phyloP scores from a whole-genome alignment of 352 stramenopile genomes.

The Phytophthora pisi region DNA sequence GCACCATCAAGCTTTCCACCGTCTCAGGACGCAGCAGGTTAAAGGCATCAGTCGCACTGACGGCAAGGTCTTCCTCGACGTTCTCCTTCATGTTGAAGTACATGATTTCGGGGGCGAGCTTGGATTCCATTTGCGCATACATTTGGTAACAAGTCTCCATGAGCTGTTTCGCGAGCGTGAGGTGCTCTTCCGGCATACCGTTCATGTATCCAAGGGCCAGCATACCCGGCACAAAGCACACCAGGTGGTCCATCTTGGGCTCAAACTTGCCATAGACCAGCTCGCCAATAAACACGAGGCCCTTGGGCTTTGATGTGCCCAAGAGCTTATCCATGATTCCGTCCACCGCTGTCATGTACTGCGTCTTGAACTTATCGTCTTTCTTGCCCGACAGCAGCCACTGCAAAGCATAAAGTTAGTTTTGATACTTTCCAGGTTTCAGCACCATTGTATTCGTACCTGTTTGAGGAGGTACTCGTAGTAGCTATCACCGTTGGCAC shows the following conservation, averaged over 20 bases:
- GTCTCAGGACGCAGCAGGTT: constrained; percentile 92
- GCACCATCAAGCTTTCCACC: constrained; percentile 91
- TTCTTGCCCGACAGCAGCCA: constrained; percentile 78
- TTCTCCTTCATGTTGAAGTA: constrained; percentile 75
- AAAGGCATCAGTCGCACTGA: constrained; percentile 68
- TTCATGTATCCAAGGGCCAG: constrained; percentile 81
- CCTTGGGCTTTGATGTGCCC: constrained; percentile 61
- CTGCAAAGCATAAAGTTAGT: constrained; percentile 27
- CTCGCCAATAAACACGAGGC: constrained; percentile 72
- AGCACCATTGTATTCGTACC: constrained; percentile 36
- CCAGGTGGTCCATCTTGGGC: constrained; percentile 89
- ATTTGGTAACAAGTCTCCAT: constrained; percentile 89
- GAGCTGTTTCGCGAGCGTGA: constrained; percentile 80
- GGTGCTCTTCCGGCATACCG: constrained; percentile 64
- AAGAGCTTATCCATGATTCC: constrained; percentile 67
- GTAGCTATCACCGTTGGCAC: constrained; percentile 83
- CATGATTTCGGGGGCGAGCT: constrained; percentile 89
- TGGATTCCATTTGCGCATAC: constrained; percentile 80
- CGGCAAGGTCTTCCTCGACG: constrained; percentile 53
- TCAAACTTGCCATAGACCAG: constrained; percentile 55
- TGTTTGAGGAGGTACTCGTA: constrained; percentile 89
- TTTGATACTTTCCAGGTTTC: not conserved
- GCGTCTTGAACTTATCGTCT: constrained; percentile 69
- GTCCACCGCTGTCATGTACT: constrained; percentile 70
- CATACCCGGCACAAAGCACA: constrained; percentile 92